Evolutionary conservation across 225 moss, liverwort and hornwort genomes (phyloP), one percentile per base, ranked within the genome.

Genomic region (Ulota crispa): DNA sequence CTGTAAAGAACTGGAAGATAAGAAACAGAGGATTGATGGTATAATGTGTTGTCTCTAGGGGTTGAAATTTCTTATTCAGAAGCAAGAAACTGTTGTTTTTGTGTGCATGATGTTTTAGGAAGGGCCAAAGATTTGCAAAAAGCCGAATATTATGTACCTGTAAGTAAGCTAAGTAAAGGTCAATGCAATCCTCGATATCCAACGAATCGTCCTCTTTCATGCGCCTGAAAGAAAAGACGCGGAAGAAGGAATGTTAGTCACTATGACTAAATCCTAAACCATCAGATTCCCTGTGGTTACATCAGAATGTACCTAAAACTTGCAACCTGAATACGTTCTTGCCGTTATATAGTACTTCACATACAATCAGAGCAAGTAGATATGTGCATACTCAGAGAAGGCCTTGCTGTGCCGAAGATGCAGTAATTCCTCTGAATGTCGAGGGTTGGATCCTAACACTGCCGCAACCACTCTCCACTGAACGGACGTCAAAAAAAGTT

Each of bases 91-190:
- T 56, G 18, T 63, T 60, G 7, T 32, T 69, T 27, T 57, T 34
- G 43, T 63, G 45, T 24, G n/a, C 54, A 63, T 56, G 64, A 42
- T 65, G 57, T 26, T 72, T 37, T 27, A 72, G 27, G 10, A 74
- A 78, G 65, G 52, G 28, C 55, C 21, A 55, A 55, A 80, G 37
- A 73, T 63, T 73, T 20, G 15, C 54, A 76, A 79, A 52, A 64
- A 77, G 62, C 59, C 18, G 6, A 77, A 69, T 2, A 0, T 63
- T 34, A 50, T 43, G 26, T 85, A 95, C 97, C 92, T 97, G 97
- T 55, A 97, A 85, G 81, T 97, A 95, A 53, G 92, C 92, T 81
- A 97, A 86, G 81, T 97, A 97, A 68, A 97, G 86, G 87, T 97
- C 95, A 67, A 97, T 91, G 83, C 92, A 95, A 85, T 97, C 97